Base-by-base conservation (phyloP, 2,329 filamentous ascomycete species). In the Plenodomus lindquistii region DNA sequence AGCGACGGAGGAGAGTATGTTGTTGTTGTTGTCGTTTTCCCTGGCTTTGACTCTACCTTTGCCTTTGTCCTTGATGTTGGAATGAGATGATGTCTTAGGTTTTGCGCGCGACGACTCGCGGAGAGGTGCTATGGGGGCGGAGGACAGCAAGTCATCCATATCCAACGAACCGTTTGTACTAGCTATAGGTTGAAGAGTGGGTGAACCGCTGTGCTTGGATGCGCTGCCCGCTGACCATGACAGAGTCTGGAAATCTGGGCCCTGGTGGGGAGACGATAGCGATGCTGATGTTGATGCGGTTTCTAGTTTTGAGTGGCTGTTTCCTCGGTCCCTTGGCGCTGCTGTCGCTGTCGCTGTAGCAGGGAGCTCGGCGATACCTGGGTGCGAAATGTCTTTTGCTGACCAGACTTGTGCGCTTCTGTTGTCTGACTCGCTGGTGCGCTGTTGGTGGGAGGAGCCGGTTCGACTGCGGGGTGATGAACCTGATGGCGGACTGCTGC, bases 281-380 rank as follows among this genome's bases (percentile, higher is more conserved):
- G 55, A 48, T 10, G 59, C 48, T 17, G 60, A 48, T 11, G 52
- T 52, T 6, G 62, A 56, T 3, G 59, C 46, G 8, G 17, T 77
- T 72, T 44, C 79, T 53, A 51, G 52, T 4, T 46, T 54, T 27
- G 44, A 75, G 48, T 81, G 76, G 20, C 48, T 49, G 6, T 21
- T 43, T 18, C 19, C 29, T 24, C 27, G 6, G 11, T 29, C 35
- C 15, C 21, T 37, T 19, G 36, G 46, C 8, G 52, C 21, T 9
- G 52, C 21, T 16, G 52, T 51, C 3, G 48, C 38, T 15, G 44
- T 47, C n/a, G n/a, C n/a, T 7, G 6, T 31, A 21, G 54, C 52
- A 10, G 58, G 57, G 4, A 64, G 43, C 39, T 62, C 57, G 13
- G 57, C 55, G 21, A 60, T 60, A 7, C 57, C 59, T 1, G 59